Evolutionary conservation across 305 asterid species (phyloP).

Genomic region (Solanum hybrid): DNA sequence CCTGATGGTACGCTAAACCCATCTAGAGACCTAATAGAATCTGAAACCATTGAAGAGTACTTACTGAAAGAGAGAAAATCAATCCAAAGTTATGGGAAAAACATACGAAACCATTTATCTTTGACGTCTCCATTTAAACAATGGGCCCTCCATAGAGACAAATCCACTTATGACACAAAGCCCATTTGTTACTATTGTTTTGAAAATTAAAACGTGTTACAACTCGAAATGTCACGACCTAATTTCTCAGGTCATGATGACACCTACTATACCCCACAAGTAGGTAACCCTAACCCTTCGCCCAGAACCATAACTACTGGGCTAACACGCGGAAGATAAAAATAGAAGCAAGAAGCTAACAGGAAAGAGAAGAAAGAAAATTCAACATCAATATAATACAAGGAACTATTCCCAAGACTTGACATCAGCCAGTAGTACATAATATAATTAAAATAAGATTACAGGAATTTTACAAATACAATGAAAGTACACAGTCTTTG

Average conservation of each 20-base stretch:
- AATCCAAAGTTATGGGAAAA: not conserved
- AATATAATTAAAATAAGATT: no score
- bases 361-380: not conserved
- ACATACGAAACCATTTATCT: not conserved
- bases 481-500: not conserved
- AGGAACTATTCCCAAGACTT: not conserved
- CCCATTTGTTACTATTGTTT: not conserved
- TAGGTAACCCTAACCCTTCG: not conserved
- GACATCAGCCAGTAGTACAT: not conserved
- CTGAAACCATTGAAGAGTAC: not conserved
- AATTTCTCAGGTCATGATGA: not conserved
- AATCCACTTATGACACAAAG: not conserved
- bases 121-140: not conserved
- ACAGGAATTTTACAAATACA: not conserved
- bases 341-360: not conserved
- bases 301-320: not conserved
- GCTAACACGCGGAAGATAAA: not conserved
- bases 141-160: not conserved
- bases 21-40: not conserved
- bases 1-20: no score
- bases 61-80: no score
- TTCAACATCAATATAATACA: not conserved
- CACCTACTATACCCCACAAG: not conserved
- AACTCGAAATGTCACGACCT: not conserved
- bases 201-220: not conserved